phyloP scores from a whole-genome alignment of 2,329 filamentous ascomycete species.

The Xylariaceae sp. region DNA sequence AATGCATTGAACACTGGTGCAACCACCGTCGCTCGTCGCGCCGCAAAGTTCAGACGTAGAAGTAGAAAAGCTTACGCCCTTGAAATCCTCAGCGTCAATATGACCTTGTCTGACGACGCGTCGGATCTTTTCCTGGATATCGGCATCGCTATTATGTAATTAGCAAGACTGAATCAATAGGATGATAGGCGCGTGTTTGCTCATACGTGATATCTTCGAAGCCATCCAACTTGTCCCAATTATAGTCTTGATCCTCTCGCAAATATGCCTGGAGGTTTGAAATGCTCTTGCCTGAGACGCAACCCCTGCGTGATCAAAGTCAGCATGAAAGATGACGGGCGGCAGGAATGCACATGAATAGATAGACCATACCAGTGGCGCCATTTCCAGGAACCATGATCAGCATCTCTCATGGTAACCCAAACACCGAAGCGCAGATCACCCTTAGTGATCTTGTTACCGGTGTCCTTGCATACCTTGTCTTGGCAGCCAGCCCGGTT shows the following conservation, averaged over 20 bases:
- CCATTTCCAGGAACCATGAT: conserved; percentile 66
- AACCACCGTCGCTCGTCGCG: neutral
- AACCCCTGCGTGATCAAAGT: conserved; percentile 61
- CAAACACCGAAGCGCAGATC: conserved; percentile 73
- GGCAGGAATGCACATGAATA: neutral
- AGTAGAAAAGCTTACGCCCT: conserved; percentile 60
- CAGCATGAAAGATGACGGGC: neutral
- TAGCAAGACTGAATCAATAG: neutral
- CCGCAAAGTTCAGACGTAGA: neutral
- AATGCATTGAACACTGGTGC: too few relatives aligned
- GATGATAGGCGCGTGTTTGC: neutral
- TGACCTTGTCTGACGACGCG: conserved; percentile 71
- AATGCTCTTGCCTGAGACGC: conserved; percentile 73
- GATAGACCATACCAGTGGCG: conserved; percentile 70
- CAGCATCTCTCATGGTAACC: conserved; percentile 53
- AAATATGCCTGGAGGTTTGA: conserved; percentile 58
- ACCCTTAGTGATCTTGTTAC: conserved; percentile 71
- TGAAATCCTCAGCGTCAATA: conserved; percentile 82
- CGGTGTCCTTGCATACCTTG: conserved; percentile 65
- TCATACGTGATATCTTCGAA: conserved; percentile 65
- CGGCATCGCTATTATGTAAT: conserved; percentile 41
- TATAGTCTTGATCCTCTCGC: conserved; percentile 45
- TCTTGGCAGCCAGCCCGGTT: conserved; percentile 72
- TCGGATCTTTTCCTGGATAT: conserved; percentile 68
- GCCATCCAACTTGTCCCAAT: conserved; percentile 70